Base-by-base conservation (phyloP, 164 flowering plant genomes). In the Macadamia tetraphylla region DNA sequence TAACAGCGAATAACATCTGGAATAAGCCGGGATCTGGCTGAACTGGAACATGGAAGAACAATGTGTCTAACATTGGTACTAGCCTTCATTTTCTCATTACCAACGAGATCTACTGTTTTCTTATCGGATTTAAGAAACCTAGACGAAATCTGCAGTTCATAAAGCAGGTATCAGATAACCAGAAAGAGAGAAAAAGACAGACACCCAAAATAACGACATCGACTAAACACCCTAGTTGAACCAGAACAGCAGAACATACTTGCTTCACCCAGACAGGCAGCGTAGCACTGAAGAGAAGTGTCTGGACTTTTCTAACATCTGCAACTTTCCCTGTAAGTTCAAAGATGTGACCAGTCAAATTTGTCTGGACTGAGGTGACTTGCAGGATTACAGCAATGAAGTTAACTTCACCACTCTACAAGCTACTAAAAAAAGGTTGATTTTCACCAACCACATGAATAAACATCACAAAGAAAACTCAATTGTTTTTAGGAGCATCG, bases 251-350 rank as follows among this genome's bases (percentile, higher is more conserved):
- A 57, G 58, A 29, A 75, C 84, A 1, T 6, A 94, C 99, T 58
- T 85, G 60, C 67, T 94, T 87, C 70, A 94, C 94, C 99, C 99
- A 89, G 18, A 18, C 68, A 29, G 99, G 99, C 65, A 92, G 77
- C 29, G 99, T 94, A 17, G 99, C 99, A 85, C 99, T 94, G 76
- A 94, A 94, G 31, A 94, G 95, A 71, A 94, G 91, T 63, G 98
- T 94, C 77, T 94, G 97, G 67, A 94, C 98, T 77, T 90, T 86
- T 67, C 56, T 89, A 9, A 79, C 78, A 81, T 94, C 97, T 51
- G 83, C 77, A 1, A 94, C 99, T 73, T 90, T 90, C 29, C 98
- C 99, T 94, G 82, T 63, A 84, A 66, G 70, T 60, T 43, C 6
- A 18, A 74, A 55, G 9, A 29, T 64, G n/a, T 4, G 60, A 44